phyloP scores from a whole-genome alignment of 2,329 filamentous ascomycete genomes.

The Fusarium sp. region DNA sequence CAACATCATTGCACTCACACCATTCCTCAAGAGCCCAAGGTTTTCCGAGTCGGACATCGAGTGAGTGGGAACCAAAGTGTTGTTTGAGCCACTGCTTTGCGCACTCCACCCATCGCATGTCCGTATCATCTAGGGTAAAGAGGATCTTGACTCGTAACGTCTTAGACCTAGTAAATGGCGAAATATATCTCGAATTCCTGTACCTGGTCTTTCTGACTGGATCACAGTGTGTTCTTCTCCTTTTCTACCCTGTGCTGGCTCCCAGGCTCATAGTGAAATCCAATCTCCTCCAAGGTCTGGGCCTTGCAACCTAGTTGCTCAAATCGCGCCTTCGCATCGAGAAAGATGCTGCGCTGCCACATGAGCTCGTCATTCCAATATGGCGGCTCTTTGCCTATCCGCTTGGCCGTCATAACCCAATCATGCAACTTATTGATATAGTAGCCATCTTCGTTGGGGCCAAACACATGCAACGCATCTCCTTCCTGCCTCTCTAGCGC shows the following conservation, averaged over 20 bases:
- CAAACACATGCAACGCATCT: conserved; percentile 47
- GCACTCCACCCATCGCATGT: background rate
- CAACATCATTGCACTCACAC: conserved; percentile 31
- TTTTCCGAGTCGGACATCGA: conserved; percentile 19
- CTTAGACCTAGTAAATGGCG: conserved; percentile 16
- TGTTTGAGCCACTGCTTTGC: too few species aligned
- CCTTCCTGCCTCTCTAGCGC: conserved; percentile 66
- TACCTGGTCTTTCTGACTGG: background rate
- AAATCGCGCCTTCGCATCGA: conserved; percentile 78
- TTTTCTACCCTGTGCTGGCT: conserved; percentile 1
- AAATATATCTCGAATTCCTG: conserved; percentile 4
- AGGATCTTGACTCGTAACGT: conserved; percentile 16
- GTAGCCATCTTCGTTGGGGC: conserved; percentile 63
- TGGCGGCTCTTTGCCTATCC: conserved; percentile 73
- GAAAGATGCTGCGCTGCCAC: conserved; percentile 77
- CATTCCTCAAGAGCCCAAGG: conserved; percentile 28
- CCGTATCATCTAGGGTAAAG: background rate
- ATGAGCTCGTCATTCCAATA: conserved; percentile 76
- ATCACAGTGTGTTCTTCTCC: conserved; percentile 5
- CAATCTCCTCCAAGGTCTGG: conserved; percentile 76
- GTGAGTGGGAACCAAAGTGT: conserved; percentile 18
- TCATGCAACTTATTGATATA: conserved; percentile 77
- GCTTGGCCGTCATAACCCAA: conserved; percentile 65
- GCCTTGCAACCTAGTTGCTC: conserved; percentile 72
- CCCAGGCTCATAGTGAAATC: conserved; percentile 66